A percentile compares a stretch with the other conserved stretches of the same genome.
Conservation (phyloP, 148 eudicot species). For the Rhododendron molle region DNA sequence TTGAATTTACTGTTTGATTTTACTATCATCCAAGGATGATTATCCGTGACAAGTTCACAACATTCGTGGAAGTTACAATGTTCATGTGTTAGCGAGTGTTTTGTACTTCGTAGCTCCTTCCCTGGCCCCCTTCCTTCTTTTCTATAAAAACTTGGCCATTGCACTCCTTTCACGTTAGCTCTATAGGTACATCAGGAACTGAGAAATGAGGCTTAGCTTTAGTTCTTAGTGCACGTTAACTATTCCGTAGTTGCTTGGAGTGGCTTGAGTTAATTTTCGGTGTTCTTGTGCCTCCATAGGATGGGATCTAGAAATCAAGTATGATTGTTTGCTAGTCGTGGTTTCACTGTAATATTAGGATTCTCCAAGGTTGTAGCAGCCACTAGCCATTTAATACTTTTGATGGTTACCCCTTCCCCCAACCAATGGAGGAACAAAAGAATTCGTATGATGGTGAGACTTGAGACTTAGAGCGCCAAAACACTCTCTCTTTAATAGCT, state of each 20-base stretch:
- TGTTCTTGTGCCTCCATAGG: background rate
- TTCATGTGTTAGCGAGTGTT: background rate
- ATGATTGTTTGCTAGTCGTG: background rate
- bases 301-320: background rate
- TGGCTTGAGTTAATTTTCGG: background rate
- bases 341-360: background rate
- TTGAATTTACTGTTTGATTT: background rate
- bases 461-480: background rate
- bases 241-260: background rate
- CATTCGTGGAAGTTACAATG: background rate
- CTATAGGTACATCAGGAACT: background rate
- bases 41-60: background rate
- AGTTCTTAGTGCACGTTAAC: background rate
- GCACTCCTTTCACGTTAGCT: background rate
- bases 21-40: background rate
- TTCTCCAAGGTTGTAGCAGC: background rate
- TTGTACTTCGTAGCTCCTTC: background rate
- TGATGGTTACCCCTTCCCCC: background rate
- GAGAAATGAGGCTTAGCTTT: background rate
- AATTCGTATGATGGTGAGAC: background rate
- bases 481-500: background rate
- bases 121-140: background rate
- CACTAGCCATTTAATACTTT: background rate
- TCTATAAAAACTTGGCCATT: background rate
- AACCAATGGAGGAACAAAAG: background rate